Conservation (phyloP, 352 stramenopile species). For the Hyaloperonospora arabidopsidis region DNA sequence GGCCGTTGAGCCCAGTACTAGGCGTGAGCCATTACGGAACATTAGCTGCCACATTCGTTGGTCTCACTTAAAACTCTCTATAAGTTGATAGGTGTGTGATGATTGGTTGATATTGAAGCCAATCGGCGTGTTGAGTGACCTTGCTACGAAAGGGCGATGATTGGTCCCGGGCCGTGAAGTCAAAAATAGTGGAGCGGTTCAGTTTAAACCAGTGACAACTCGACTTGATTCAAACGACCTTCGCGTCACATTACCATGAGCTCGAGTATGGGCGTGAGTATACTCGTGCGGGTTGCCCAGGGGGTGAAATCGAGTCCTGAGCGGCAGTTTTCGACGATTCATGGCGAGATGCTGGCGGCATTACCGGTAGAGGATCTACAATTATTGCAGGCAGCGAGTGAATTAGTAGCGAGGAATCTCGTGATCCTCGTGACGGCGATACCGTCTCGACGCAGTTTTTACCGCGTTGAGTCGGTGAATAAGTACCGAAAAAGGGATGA, state of each 20-base stretch:
- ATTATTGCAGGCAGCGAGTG: conserved; percentile 47
- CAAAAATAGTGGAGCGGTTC: too few species aligned
- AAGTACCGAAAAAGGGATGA: conserved; percentile 31
- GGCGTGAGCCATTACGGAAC: conserved; percentile 45
- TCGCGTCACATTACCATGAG: conserved; percentile 13
- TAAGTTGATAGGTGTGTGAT: not conserved
- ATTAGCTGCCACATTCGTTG: conserved; percentile 33
- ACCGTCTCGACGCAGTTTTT: conserved; percentile 47
- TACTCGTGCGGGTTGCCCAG: conserved; percentile 36
- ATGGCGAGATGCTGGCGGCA: conserved; percentile 45
- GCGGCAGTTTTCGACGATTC: conserved; percentile 23
- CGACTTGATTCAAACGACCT: too few species aligned
- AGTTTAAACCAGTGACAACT: too few species aligned
- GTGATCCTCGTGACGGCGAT: conserved; percentile 42
- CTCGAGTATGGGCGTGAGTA: conserved; percentile 22
- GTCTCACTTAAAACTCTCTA: not conserved
- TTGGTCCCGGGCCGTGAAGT: too few species aligned
- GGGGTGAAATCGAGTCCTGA: conserved; percentile 34
- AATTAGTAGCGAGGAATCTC: conserved; percentile 37
- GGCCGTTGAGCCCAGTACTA: conserved; percentile 50
- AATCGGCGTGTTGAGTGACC: not conserved
- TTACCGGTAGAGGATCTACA: conserved; percentile 33
- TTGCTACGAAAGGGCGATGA: too few species aligned
- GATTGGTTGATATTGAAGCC: not conserved
- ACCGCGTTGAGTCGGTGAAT: conserved; percentile 59